phyloP scores from a whole-genome alignment of 1,284 basidiomycete genomes.

The Cystobasidium pallidum region DNA sequence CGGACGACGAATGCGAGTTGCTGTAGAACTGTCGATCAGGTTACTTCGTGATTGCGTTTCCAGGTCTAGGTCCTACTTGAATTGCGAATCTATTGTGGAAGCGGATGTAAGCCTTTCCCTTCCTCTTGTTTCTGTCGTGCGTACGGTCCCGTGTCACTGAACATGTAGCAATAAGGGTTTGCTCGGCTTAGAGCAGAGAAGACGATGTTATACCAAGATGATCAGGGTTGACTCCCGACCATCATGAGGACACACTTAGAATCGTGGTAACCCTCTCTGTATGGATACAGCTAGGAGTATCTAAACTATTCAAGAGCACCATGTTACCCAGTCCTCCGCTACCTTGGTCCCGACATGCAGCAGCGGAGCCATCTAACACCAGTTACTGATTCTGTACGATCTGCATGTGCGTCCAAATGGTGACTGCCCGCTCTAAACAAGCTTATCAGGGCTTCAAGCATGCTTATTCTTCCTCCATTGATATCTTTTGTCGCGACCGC shows the following conservation, averaged over 20 bases:
- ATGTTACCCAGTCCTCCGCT: neutral
- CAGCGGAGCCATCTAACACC: neutral
- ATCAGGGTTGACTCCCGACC: neutral
- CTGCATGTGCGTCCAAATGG: neutral
- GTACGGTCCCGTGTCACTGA: neutral
- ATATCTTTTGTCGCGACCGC: neutral
- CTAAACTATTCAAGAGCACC: neutral
- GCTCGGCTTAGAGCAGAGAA: neutral
- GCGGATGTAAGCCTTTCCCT: neutral
- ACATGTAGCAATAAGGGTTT: neutral
- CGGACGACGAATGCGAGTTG: neutral
- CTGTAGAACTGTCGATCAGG: neutral
- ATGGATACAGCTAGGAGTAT: too few species aligned
- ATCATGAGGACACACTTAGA: too few species aligned
- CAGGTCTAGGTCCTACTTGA: too few species aligned
- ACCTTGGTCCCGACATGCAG: neutral
- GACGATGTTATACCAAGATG: neutral
- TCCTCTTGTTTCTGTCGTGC: neutral
- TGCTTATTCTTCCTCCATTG: neutral
- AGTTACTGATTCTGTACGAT: neutral
- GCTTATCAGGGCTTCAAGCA: too few species aligned
- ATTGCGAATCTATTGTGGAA: neutral
- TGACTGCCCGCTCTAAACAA: too few species aligned
- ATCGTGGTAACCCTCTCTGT: too few species aligned
- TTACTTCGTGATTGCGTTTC: too few species aligned